phyloP scores from a whole-genome alignment of 805 yeast species.

The Wickerhamomyces strasburgensis region DNA sequence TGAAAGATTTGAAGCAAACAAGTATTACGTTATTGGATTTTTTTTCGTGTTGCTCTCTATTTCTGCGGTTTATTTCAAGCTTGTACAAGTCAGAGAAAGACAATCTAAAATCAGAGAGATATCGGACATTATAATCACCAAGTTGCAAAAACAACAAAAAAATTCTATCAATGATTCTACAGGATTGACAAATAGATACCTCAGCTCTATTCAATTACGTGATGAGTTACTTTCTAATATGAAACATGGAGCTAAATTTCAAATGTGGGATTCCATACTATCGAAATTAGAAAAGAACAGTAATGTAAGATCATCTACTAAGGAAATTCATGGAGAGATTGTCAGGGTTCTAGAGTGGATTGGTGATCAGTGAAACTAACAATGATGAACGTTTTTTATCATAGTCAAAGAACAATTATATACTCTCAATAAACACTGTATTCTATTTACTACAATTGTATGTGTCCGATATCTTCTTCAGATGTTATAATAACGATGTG shows the following conservation, averaged over 20 bases:
- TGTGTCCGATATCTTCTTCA: too few relatives aligned
- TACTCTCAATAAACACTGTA: too few relatives aligned
- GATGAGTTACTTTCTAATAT: constrained; percentile 48
- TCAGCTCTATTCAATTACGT: constrained; percentile 69
- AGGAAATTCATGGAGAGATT: constrained; percentile 83
- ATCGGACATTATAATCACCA: constrained; percentile 42
- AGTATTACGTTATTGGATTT: constrained; percentile 15
- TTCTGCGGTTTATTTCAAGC: constrained; percentile 28
- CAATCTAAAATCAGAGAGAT: constrained; percentile 40
- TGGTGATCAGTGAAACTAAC: constrained; percentile 28
- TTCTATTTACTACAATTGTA: too few relatives aligned
- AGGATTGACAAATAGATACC: constrained; percentile 37
- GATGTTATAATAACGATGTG: too few relatives aligned
- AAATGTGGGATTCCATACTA: constrained; percentile 56
- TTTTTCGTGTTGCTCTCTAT: constrained; percentile 9
- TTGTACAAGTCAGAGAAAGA: constrained; percentile 33
- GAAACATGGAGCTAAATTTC: constrained; percentile 31
- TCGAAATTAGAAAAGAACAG: constrained; percentile 57
- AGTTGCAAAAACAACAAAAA: constrained; percentile 43
- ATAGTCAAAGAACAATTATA: background rate
- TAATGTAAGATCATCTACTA: constrained; percentile 54
- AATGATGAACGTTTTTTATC: background rate
- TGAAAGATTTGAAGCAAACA: constrained; percentile 30
- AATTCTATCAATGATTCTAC: constrained; percentile 28
- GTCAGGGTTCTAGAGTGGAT: constrained; percentile 89